phyloP scores from a whole-genome alignment of 225 moss, liverwort and hornwort genomes.

The Ulota crispa region DNA sequence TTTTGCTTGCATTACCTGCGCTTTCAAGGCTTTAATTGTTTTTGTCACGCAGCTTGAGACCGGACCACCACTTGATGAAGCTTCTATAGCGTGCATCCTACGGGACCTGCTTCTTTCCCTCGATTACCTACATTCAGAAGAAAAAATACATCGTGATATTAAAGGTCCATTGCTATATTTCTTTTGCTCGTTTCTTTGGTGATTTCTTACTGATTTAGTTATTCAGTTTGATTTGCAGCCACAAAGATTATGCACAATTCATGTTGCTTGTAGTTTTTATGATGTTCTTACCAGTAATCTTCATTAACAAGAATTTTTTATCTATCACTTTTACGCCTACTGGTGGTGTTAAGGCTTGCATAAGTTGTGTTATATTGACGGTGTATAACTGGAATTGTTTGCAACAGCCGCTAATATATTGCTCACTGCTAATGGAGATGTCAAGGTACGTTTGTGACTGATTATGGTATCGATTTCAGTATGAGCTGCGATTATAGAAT shows the following conservation, averaged over 20 bases:
- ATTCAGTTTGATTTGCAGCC: too few relatives aligned
- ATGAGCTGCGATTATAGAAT: too few relatives aligned
- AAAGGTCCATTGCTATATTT: constrained; percentile 58
- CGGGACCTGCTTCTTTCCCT: constrained; percentile 84
- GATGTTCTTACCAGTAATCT: too few relatives aligned
- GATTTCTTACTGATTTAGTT: too few relatives aligned
- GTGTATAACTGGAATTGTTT: constrained; percentile 22
- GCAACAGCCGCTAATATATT: constrained; percentile 89
- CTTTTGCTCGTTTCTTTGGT: background rate
- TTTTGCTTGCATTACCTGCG: constrained; percentile 13
- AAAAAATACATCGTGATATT: constrained; percentile 96
- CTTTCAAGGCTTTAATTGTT: background rate
- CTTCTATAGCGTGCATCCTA: constrained; percentile 85
- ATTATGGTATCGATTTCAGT: too few relatives aligned
- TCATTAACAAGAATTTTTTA: too few relatives aligned
- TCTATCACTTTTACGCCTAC: too few relatives aligned
- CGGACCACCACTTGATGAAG: constrained; percentile 92
- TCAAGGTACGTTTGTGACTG: constrained; percentile 59
- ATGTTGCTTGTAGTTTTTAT: too few relatives aligned
- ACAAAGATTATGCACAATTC: background rate
- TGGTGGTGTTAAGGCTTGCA: background rate
- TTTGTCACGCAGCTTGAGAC: constrained; percentile 73
- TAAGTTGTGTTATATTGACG: background rate
- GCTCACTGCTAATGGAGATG: constrained; percentile 90
- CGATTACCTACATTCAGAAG: constrained; percentile 91